Conservation (phyloP, 768 basidiomycete genomes). For the Fistulinella prunicolor region DNA sequence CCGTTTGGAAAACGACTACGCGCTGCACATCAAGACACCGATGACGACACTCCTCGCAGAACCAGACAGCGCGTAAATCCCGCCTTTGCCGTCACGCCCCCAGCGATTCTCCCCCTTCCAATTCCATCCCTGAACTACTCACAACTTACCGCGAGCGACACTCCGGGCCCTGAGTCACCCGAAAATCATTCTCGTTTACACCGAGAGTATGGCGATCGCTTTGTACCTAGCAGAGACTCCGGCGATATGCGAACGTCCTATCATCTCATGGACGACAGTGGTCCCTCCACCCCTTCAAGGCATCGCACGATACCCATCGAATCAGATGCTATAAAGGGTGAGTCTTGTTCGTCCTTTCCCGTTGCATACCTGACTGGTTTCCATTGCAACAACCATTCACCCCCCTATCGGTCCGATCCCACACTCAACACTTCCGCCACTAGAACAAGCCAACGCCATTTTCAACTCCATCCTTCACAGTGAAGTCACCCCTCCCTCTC, state of each 20-base stretch:
- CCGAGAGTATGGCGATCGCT: slow-evolving; percentile 54
- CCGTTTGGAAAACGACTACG: slow-evolving; percentile 83
- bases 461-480: slow-evolving; percentile 75
- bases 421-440: neutral
- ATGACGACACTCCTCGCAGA: slow-evolving; percentile 53
- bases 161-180: slow-evolving; percentile 43
- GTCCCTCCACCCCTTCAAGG: slow-evolving; percentile 59
- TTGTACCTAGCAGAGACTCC: slow-evolving; percentile 59
- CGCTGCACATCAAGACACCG: slow-evolving; percentile 57
- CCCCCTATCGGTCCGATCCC: slow-evolving; percentile 23
- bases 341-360: slow-evolving; percentile 5
- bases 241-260: slow-evolving; percentile 62
- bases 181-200: slow-evolving; percentile 31
- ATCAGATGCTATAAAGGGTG: slow-evolving; percentile 75
- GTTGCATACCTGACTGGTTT: neutral
- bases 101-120: slow-evolving; percentile 36
- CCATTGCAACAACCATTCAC: slow-evolving; percentile 6
- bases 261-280: slow-evolving; percentile 54
- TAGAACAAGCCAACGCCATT: slow-evolving; percentile 83
- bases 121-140: slow-evolving; percentile 57
- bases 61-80: slow-evolving; percentile 51
- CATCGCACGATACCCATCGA: slow-evolving; percentile 63
- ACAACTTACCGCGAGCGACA: slow-evolving; percentile 51
- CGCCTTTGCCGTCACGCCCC: slow-evolving; percentile 46
- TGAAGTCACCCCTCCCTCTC: slow-evolving; percentile 72